Percentiles rank a stretch among this genome's conserved stretches.
Conservation (phyloP, 2,329 filamentous ascomycete species). For the Didymella keratinophila region DNA sequence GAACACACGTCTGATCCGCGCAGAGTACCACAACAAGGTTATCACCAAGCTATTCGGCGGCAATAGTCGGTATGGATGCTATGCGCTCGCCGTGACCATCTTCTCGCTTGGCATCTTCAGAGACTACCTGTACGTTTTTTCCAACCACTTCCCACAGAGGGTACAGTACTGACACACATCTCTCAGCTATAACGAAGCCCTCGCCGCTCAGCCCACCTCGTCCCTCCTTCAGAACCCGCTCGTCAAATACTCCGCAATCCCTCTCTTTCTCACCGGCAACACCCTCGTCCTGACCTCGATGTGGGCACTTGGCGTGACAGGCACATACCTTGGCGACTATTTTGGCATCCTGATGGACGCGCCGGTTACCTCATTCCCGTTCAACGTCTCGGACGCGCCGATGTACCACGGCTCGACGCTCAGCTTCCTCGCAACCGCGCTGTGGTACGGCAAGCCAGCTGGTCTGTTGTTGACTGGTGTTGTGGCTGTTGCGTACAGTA, state of each 20-base stretch:
- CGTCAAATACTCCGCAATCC: constrained; percentile 70
- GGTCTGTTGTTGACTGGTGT: constrained; percentile 78
- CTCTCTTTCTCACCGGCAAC: constrained; percentile 78
- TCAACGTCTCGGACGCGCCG: constrained; percentile 87
- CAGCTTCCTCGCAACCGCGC: constrained; percentile 87
- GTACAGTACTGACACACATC: constrained; percentile 1
- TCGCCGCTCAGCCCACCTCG: constrained; percentile 77
- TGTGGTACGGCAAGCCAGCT: constrained; percentile 87
- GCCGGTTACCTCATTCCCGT: constrained; percentile 94
- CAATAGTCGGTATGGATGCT: constrained; percentile 81
- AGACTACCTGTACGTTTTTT: constrained; percentile 63
- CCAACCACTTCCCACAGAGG: not conserved
- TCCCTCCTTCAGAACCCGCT: constrained; percentile 70
- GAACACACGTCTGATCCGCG: constrained; percentile 10
- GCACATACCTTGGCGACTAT: constrained; percentile 97
- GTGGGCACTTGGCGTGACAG: constrained; percentile 90
- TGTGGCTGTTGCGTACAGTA: constrained; percentile 79
- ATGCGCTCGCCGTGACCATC: constrained; percentile 85
- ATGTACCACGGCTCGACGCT: constrained; percentile 97
- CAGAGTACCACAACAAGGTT: constrained; percentile 91
- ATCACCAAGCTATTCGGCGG: constrained; percentile 87
- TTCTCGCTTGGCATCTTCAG: constrained; percentile 91
- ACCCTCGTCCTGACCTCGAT: constrained; percentile 87
- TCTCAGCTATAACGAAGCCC: constrained; percentile 81
- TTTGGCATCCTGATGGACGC: constrained; percentile 97